phyloP scores from a whole-genome alignment of 1,284 basidiomycete genomes.

The Ganoderma boninense region DNA sequence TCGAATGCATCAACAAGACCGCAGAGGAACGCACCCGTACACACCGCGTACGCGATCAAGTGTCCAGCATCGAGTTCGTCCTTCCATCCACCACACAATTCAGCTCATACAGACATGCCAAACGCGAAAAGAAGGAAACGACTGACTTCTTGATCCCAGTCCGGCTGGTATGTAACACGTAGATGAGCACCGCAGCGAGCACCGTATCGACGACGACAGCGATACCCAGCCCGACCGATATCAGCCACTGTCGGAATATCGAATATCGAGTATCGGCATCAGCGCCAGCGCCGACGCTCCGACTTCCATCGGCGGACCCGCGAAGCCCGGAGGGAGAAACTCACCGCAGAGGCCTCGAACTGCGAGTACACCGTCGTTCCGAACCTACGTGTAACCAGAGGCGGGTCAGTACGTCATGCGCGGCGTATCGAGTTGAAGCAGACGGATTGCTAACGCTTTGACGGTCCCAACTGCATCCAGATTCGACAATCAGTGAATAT shows the following conservation, averaged over 20 bases:
- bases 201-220: background rate
- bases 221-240: background rate
- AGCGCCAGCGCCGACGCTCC: no score
- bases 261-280: no score
- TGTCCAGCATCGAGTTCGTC: conserved; percentile 10
- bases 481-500: no score
- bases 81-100: background rate
- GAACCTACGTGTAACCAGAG: background rate
- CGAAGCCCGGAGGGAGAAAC: background rate
- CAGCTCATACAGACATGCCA: background rate
- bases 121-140: background rate
- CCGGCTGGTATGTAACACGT: background rate
- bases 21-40: background rate
- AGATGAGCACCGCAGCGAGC: background rate
- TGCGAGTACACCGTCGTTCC: background rate
- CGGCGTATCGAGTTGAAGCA: background rate
- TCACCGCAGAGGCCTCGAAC: background rate
- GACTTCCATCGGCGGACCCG: no score
- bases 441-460: background rate
- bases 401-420: background rate
- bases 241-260: background rate
- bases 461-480: background rate
- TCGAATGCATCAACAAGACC: background rate
- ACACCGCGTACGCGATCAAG: conserved; percentile 6
- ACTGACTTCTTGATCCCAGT: background rate